These are phyloP conservation scores for Pythium angustatum DNA, from an alignment of 352 stramenopile species.

Conservation along the genomic window DNA sequence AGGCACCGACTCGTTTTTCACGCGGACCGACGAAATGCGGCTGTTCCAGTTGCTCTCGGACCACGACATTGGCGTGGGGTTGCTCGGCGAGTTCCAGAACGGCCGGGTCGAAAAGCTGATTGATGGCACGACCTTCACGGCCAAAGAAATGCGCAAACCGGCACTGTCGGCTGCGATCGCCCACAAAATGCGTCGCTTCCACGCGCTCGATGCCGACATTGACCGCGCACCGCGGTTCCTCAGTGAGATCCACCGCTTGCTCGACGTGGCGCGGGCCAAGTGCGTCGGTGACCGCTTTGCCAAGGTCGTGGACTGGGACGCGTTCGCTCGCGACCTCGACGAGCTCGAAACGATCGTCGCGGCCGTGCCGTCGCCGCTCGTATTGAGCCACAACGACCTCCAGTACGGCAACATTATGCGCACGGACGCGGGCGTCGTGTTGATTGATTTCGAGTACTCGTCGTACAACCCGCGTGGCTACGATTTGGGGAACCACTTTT, in stretches of 20 bases:
- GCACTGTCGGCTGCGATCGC: constrained; percentile 54
- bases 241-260: constrained; percentile 52
- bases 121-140: constrained; percentile 61
- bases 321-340: constrained; percentile 47
- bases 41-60: constrained; percentile 75
- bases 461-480: constrained; percentile 91
- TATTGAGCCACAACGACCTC: constrained; percentile 93
- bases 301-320: constrained; percentile 47
- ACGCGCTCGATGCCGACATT: constrained; percentile 72
- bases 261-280: constrained; percentile 61
- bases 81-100: constrained; percentile 82
- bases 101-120: constrained; percentile 78
- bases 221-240: constrained; percentile 54
- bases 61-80: constrained; percentile 64
- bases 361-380: constrained; percentile 64
- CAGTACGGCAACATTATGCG: constrained; percentile 93
- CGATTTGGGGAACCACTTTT: constrained; percentile 94
- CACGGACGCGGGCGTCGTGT: constrained; percentile 61
- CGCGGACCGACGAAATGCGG: constrained; percentile 70
- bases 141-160: constrained; percentile 68
- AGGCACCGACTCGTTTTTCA: constrained; percentile 84
- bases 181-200: constrained; percentile 68
- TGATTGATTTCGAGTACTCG: constrained; percentile 95
- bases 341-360: constrained; percentile 56
- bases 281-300: constrained; percentile 51